A percentile compares a stretch with the other conserved stretches of the same genome.
Evolutionary conservation across 2,329 filamentous ascomycete genomes (phyloP).

Genomic region (Aureobasidium uvarum): DNA sequence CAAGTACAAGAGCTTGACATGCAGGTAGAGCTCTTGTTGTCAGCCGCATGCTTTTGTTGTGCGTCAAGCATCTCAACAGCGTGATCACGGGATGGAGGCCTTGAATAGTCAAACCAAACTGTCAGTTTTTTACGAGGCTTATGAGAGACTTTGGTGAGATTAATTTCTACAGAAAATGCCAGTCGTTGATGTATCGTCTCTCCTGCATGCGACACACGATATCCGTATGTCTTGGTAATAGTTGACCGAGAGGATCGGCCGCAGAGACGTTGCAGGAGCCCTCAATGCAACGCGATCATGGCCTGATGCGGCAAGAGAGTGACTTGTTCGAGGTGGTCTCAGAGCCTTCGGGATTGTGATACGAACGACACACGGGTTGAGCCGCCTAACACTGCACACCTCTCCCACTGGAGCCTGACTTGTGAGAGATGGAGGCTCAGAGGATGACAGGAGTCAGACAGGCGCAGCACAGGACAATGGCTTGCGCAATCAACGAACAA

Average conservation of each 20-base stretch:
- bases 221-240: not conserved
- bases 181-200: not conserved
- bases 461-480: constrained; percentile 16
- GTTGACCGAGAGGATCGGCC: not conserved
- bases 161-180: not conserved
- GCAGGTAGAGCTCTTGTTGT: not conserved
- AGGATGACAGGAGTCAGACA: constrained; percentile 8
- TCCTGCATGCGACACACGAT: constrained; percentile 7
- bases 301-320: not conserved
- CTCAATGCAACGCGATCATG: constrained; percentile 2
- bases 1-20: constrained; percentile 3
- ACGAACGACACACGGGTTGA: not conserved
- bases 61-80: not conserved
- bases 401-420: not conserved
- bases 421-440: not conserved
- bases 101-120: not conserved
- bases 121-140: not conserved
- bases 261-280: too few species aligned
- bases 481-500: constrained; percentile 16
- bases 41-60: not conserved
- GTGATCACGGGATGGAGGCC: not conserved
- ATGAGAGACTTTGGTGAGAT: not conserved
- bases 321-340: not conserved
- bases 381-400: not conserved
- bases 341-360: not conserved